Conservation (phyloP, 371 early-diverging fungal genomes). For the Coemansia sp. region DNA sequence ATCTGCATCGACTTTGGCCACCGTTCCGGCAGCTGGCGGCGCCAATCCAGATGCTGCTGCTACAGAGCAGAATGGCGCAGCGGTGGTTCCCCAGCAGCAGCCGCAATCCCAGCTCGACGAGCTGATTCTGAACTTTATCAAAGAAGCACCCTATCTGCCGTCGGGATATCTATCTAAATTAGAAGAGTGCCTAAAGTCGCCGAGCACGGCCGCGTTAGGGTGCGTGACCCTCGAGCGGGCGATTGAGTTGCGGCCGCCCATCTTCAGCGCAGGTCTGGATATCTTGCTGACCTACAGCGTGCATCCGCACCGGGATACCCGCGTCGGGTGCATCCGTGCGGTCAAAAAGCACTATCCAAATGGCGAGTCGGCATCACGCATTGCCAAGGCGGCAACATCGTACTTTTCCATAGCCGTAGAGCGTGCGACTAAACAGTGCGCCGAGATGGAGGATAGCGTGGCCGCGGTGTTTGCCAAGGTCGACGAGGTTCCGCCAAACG, state of each 20-base stretch:
- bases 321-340: slow-evolving; percentile 41
- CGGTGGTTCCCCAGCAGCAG: slow-evolving; percentile 10
- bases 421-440: not conserved
- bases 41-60: not conserved
- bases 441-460: slow-evolving; percentile 3
- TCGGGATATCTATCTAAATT: slow-evolving; percentile 13
- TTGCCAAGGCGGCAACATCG: slow-evolving; percentile 23
- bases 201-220: slow-evolving; percentile 27
- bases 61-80: not conserved
- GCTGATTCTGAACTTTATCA: slow-evolving; percentile 25
- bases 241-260: slow-evolving; percentile 42
- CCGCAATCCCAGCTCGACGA: slow-evolving; percentile 16
- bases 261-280: slow-evolving; percentile 26
- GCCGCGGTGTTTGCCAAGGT: not conserved
- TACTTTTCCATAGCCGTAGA: slow-evolving; percentile 15
- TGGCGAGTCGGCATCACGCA: slow-evolving; percentile 2
- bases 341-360: slow-evolving; percentile 32
- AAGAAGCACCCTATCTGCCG: slow-evolving; percentile 30
- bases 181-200: slow-evolving; percentile 16
- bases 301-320: slow-evolving; percentile 28
- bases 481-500: not conserved
- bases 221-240: slow-evolving; percentile 31
- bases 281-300: slow-evolving; percentile 31
- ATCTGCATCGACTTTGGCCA: slow-evolving; percentile 8
- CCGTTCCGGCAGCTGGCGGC: not conserved